phyloP scores from a whole-genome alignment of 768 basidiomycete genomes.

The Tephrocybe sp. region DNA sequence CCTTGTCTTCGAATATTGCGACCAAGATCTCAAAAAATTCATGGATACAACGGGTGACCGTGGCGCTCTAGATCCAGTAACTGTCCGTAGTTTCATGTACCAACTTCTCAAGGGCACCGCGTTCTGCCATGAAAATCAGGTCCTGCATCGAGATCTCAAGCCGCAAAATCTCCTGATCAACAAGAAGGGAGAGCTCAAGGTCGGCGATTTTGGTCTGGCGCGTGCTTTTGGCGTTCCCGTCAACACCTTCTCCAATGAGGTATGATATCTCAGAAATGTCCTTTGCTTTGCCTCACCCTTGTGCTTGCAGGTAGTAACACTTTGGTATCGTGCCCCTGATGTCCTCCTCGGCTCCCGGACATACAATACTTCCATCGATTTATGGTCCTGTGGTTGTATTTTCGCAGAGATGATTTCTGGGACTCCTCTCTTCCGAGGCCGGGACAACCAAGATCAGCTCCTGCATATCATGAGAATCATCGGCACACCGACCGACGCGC shows the following conservation, averaged over 20 bases:
- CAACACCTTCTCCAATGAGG: slow-evolving; percentile 99
- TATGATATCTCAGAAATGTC: slow-evolving; percentile 17
- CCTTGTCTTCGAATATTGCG: slow-evolving; percentile 97
- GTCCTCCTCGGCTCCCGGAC: slow-evolving; percentile 96
- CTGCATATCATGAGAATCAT: slow-evolving; percentile 96
- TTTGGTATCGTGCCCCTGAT: slow-evolving; percentile 99
- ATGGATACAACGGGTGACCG: slow-evolving; percentile 99
- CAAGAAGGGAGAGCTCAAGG: slow-evolving; percentile 92
- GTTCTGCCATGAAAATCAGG: slow-evolving; percentile 98
- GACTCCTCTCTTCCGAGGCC: slow-evolving; percentile 92
- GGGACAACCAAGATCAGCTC: slow-evolving; percentile 98
- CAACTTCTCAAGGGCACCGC: slow-evolving; percentile 96
- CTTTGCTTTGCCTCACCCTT: neutral
- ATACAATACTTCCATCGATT: slow-evolving; percentile 97
- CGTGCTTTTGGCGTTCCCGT: slow-evolving; percentile 98
- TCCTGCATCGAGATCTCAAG: slow-evolving; percentile 96
- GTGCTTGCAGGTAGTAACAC: slow-evolving; percentile 78
- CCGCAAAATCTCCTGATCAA: slow-evolving; percentile 99
- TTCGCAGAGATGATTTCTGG: slow-evolving; percentile 99
- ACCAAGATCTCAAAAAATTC: slow-evolving; percentile 98
- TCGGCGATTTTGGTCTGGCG: slow-evolving; percentile 97
- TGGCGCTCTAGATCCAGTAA: slow-evolving; percentile 87
- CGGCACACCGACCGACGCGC: slow-evolving; percentile 89
- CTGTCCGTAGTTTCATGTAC: slow-evolving; percentile 97
- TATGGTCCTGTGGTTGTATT: slow-evolving; percentile 99